Conservation (phyloP, 805 yeast species). For the Spathaspora girioi region DNA sequence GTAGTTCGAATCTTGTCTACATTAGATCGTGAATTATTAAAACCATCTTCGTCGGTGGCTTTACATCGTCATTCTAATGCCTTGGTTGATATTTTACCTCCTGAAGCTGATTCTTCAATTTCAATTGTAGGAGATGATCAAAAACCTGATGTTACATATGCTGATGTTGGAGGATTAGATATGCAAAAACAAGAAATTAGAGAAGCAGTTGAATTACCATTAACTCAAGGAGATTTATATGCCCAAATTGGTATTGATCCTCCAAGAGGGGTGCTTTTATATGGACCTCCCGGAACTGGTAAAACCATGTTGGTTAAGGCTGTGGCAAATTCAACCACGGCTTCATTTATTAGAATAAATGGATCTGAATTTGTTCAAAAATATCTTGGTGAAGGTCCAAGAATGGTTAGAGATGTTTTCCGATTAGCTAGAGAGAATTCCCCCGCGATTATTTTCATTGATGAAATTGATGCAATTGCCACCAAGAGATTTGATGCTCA, state of each 20-base stretch:
- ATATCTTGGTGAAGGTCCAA: conserved; percentile 98
- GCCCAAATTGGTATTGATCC: conserved; percentile 98
- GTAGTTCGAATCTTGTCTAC: conserved; percentile 95
- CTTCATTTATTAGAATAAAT: conserved; percentile 92
- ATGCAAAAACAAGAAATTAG: conserved; percentile 99
- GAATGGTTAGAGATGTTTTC: conserved; percentile 99
- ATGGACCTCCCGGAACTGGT: conserved; percentile 99
- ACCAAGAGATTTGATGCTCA: conserved; percentile 99
- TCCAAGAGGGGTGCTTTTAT: conserved; percentile 93
- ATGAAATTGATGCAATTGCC: conserved; percentile 98
- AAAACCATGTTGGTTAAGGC: conserved; percentile 99
- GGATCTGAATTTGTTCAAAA: conserved; percentile 99
- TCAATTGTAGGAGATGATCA: conserved; percentile 93
- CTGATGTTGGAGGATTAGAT: conserved; percentile 98
- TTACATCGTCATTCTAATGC: conserved; percentile 98
- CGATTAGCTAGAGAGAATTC: conserved; percentile 96
- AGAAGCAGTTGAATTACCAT: conserved; percentile 96
- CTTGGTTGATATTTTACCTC: conserved; percentile 93
- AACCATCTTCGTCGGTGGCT: conserved; percentile 94
- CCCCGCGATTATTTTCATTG: conserved; percentile 95
- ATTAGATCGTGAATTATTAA: conserved; percentile 87
- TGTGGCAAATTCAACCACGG: conserved; percentile 94
- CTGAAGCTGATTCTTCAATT: conserved; percentile 96
- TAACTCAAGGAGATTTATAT: conserved; percentile 92
- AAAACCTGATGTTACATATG: conserved; percentile 88